Percentiles rank a stretch among this genome's conserved stretches.
Evolutionary conservation across 2,329 filamentous ascomycete species (phyloP).

Genomic region (Malbranchea zuffiana): DNA sequence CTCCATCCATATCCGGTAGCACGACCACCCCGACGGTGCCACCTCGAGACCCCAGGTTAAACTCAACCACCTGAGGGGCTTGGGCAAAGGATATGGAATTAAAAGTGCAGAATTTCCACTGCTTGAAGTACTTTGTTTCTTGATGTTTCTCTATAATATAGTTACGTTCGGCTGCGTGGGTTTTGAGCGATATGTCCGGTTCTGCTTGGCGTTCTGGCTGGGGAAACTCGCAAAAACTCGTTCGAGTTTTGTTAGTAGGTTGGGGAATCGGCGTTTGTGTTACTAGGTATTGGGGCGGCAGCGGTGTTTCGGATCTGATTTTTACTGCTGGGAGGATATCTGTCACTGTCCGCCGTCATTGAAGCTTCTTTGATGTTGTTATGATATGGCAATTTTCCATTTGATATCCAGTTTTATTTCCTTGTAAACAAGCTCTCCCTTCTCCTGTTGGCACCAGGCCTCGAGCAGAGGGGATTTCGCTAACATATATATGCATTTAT

Average conservation of each 20-base stretch:
- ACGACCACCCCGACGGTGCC: neutral
- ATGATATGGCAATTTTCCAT: neutral
- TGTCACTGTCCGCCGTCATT: slow-evolving; percentile 3
- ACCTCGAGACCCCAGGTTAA: slow-evolving; percentile 9
- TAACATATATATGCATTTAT: too few relatives aligned
- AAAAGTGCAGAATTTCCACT: too few relatives aligned
- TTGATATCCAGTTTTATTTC: slow-evolving; percentile 6
- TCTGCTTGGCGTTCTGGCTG: slow-evolving; percentile 6
- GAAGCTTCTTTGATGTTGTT: neutral
- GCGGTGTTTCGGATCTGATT: neutral
- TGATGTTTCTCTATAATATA: neutral
- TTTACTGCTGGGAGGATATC: slow-evolving; percentile 7
- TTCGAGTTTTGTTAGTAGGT: too few relatives aligned
- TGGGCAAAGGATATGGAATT: too few relatives aligned
- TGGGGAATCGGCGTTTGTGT: too few relatives aligned
- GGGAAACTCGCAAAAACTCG: slow-evolving; percentile 3
- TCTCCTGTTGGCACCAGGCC: too few relatives aligned
- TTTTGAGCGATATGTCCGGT: slow-evolving; percentile 3
- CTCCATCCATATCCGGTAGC: neutral
- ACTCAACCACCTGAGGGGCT: slow-evolving; percentile 2
- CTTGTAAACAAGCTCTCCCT: slow-evolving; percentile 7
- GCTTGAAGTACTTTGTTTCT: too few relatives aligned
- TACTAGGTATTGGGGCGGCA: too few relatives aligned
- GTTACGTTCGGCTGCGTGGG: slow-evolving; percentile 5
- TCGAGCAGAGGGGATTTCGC: too few relatives aligned